Evolutionary conservation across 2,329 filamentous ascomycete species (phyloP).

Genomic region (Ascochyta lentis): DNA sequence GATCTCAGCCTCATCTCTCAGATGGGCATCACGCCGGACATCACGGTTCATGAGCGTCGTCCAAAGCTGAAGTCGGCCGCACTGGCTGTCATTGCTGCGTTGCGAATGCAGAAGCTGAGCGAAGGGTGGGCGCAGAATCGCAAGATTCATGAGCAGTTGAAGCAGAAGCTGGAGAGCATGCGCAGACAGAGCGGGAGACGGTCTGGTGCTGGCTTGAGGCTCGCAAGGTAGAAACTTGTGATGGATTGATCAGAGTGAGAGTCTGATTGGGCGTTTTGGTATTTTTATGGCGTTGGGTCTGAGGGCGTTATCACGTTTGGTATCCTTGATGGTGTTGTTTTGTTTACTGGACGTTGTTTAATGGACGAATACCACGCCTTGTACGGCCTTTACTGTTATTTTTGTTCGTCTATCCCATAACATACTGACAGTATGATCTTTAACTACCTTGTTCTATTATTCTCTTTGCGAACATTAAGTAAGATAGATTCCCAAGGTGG

Average conservation of each 20-base stretch:
- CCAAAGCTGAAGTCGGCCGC: conserved; percentile 58
- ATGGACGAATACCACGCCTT: not conserved
- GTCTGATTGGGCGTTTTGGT: conserved; percentile 29
- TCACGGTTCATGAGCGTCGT: conserved; percentile 53
- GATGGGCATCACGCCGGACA: conserved; percentile 72
- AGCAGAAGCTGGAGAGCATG: conserved; percentile 57
- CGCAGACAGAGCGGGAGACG: conserved; percentile 34
- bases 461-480: too few relatives aligned
- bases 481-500: too few relatives aligned
- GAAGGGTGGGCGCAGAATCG: conserved; percentile 59
- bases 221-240: conserved; percentile 22
- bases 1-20: conserved; percentile 84
- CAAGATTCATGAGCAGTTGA: conserved; percentile 56
- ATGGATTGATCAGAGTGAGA: conserved; percentile 13
- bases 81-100: conserved; percentile 56
- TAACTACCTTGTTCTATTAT: too few relatives aligned
- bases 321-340: not conserved
- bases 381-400: not conserved
- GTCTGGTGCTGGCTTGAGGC: conserved; percentile 24
- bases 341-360: not conserved
- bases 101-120: conserved; percentile 59
- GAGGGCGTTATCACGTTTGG: not conserved
- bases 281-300: conserved; percentile 32
- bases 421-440: too few relatives aligned
- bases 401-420: not conserved